A percentile compares a stretch with the other conserved stretches of the same genome.
Conservation (phyloP, 106 monocot genomes). For the Dactylorhiza incarnata region DNA sequence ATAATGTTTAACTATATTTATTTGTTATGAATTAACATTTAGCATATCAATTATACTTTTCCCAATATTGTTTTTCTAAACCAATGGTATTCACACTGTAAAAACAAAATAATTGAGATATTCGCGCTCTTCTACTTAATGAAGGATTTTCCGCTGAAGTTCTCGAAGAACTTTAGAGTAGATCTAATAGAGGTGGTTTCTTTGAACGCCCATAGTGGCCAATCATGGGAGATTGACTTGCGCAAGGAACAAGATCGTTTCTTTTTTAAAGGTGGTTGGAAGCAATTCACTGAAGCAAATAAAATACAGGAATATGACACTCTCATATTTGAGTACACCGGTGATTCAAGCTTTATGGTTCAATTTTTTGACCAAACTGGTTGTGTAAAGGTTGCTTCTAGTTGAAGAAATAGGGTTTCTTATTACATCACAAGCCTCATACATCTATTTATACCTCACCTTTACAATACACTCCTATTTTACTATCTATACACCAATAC, state of each 20-base stretch:
- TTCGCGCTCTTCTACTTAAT: too few relatives aligned
- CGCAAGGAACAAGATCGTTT: neutral
- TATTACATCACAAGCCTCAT: too few relatives aligned
- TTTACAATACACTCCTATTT: too few relatives aligned
- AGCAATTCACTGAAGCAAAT: neutral
- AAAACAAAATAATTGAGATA: too few relatives aligned
- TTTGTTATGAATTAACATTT: too few relatives aligned
- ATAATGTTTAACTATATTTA: too few relatives aligned
- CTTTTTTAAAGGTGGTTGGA: neutral
- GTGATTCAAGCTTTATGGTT: neutral
- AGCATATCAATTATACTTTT: too few relatives aligned
- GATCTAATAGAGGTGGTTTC: neutral
- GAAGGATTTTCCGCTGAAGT: neutral
- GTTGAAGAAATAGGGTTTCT: too few relatives aligned
- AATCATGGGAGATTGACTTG: neutral
- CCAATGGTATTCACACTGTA: too few relatives aligned
- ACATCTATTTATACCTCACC: too few relatives aligned
- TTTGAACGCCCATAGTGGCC: neutral
- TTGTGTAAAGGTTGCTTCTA: neutral
- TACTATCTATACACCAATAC: too few relatives aligned
- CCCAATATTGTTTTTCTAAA: too few relatives aligned
- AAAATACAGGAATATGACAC: neutral
- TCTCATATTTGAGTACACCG: neutral
- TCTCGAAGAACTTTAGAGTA: neutral
- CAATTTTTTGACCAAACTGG: neutral